Percentiles rank a stretch among this genome's conserved stretches.
These are phyloP conservation scores for Piper longum DNA, from an alignment of 164 flowering plant species.

Conservation along the genomic window DNA sequence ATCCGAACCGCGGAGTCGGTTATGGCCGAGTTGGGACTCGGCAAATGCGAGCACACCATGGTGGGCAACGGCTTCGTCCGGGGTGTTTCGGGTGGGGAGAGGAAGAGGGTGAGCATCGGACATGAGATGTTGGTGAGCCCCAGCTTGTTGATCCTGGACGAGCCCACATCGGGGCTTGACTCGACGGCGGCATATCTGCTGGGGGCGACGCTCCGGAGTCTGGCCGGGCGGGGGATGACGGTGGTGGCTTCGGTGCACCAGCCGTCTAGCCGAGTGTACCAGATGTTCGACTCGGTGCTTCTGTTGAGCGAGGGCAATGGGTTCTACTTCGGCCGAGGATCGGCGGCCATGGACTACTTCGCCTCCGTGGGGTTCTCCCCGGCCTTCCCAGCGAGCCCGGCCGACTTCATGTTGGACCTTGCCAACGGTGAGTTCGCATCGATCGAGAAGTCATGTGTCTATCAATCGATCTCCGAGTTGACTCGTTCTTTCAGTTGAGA, in stretches of 20 bases:
- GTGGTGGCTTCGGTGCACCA: conserved; percentile 75
- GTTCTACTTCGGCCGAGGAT: conserved; percentile 54
- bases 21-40: conserved; percentile 52
- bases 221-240: conserved; percentile 72
- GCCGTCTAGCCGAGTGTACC: conserved; percentile 76
- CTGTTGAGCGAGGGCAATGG: conserved; percentile 60
- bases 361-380: conserved; percentile 54
- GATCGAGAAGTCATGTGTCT: too few relatives aligned
- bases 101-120: conserved; percentile 72
- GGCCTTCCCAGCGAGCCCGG: conserved; percentile 73
- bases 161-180: conserved; percentile 88
- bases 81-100: conserved; percentile 84
- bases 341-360: conserved; percentile 56
- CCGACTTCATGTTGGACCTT: conserved; percentile 88
- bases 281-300: conserved; percentile 57
- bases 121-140: conserved; percentile 85
- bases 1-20: conserved; percentile 41
- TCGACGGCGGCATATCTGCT: conserved; percentile 70
- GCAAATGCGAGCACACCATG: conserved; percentile 55
- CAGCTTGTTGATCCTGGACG: conserved; percentile 63
- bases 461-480: not conserved
- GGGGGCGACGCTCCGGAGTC: conserved; percentile 27
- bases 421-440: conserved; percentile 59
- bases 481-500: not conserved
- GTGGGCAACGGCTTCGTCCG: conserved; percentile 58